Base-by-base conservation (phyloP, 1,284 basidiomycete genomes). In the Inonotus hispidus region DNA sequence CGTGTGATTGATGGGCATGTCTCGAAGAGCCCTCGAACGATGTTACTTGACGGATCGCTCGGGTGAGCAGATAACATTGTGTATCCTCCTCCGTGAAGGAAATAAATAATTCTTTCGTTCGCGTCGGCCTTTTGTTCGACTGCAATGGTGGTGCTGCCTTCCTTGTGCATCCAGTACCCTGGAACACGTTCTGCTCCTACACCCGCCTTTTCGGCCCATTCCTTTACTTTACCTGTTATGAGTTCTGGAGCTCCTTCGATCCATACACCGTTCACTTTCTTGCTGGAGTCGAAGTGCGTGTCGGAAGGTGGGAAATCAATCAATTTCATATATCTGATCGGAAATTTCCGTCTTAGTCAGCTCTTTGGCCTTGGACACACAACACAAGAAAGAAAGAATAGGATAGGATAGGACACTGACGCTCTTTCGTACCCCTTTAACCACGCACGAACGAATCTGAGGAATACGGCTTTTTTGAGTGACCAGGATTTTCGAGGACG, bases 131-230 rank as follows among this genome's bases (percentile, higher is more conserved):
- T 65, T 38, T 77, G 67, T 4, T 72, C 74, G 25, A 73, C 68
- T 21, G 68, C 64, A 39, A 76, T 72, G 10, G 70, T 65, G 0
- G 70, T 65, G 0, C 67, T 63, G 1, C 74, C 77, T 29, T 71
- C 68, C 66, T 76, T 77, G 68, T 78, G 75, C 37, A 76, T 70
- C 83, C 83, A 85, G 66, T 85, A 86, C 2, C 82, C 83, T 5
- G 83, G 79, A 38, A 85, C 75, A 23, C 73, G 73, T 35, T 74
- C 68, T 0, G 79, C 71, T 2, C 69, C 56, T 19, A 84, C 78
- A 4, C 71, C 67, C 7, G 78, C 73, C n/a, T 71, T 67, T 11
- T 70, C 67, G 7, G 79, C 77, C 74, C 73, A 81, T 23, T 67
- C 67, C 60, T 77, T 70, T 49, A 85, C 69, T 41, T 82, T 75